Evolutionary conservation across 2,329 filamentous ascomycete species (phyloP), one percentile per base, ranked within the genome.

Genomic region (Akanthomyces muscarius): DNA sequence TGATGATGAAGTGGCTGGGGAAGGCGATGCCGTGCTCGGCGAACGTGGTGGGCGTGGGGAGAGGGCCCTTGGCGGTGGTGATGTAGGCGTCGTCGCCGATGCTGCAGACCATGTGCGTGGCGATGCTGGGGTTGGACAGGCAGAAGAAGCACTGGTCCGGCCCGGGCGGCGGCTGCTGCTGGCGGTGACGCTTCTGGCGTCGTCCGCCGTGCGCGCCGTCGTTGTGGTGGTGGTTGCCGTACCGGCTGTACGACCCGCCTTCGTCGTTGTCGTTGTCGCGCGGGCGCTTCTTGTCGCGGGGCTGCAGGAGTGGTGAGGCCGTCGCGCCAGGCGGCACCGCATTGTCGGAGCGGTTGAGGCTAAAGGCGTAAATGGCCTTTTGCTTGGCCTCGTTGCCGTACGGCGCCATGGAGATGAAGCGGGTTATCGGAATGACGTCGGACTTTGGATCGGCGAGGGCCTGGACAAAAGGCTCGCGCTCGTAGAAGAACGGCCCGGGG

Each of bases 91-190:
- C 90, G 21, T 92, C 88, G 60, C 91, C 95, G 66, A 99, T 94
- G 30, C 90, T 92, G 67, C 90, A 89, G 70, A 97, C 89, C 75
- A 99, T 89, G 76, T 99, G 94, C 1, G 89, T 89, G 59, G 90
- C 89, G 51, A 95, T 80, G 65, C 89, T 89, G 6, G 90, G 86
- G 74, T 96, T 97, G 6, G 91, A 93, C 13, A 99, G 83, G 73
- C 95, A 99, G 79, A 99, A 98, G 80, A 95, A 99, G 77, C 95
- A 99, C 70, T 89, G 84, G 59, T 89, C 88, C 2, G 91, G 92
- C 0, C 88, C 86, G 0, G 86, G 87, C 7, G 86, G 86, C 14
- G 88, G 86, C 6, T 81, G 70, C 73, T 76, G 63, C 44, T 73
- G 77, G 1, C 77, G 77, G 16, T 80, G 80, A 69, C 82, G 83